These are phyloP conservation scores for Wickerhamomyces ciferrii DNA, from an alignment of 805 yeast genomes.

Conservation along the genomic window DNA sequence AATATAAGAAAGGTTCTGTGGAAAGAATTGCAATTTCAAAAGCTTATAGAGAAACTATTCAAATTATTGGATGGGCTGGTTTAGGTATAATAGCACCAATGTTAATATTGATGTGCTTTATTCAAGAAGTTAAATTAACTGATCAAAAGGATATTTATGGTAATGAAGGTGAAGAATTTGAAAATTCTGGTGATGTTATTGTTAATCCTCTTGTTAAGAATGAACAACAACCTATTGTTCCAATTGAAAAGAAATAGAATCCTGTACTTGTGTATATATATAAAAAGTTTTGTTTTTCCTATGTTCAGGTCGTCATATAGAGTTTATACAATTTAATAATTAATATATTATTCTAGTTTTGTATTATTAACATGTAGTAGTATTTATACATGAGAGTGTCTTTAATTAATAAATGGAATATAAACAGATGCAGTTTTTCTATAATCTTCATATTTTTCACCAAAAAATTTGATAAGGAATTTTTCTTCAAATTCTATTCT, in stretches of 20 bases:
- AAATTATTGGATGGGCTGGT: conserved; percentile 19
- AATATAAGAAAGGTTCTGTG: conserved; percentile 16
- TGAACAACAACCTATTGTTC: too few relatives aligned
- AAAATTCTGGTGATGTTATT: not conserved
- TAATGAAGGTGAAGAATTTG: conserved; percentile 1
- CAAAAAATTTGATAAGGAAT: conserved; percentile 63
- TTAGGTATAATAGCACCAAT: conserved; percentile 16
- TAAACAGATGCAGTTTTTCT: conserved; percentile 42
- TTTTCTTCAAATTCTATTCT: conserved; percentile 73
- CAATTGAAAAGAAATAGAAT: too few relatives aligned
- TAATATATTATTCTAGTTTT: not conserved
- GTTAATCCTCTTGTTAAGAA: too few relatives aligned
- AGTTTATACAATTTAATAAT: not conserved
- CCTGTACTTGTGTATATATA: too few relatives aligned
- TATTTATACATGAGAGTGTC: not conserved
- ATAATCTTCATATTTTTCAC: conserved; percentile 55
- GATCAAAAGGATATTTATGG: conserved; percentile 7
- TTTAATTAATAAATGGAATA: conserved; percentile 54
- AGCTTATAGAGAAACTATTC: conserved; percentile 18
- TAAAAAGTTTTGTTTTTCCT: too few relatives aligned
- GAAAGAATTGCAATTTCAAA: conserved; percentile 14
- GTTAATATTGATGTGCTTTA: conserved; percentile 16
- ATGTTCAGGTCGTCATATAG: too few relatives aligned
- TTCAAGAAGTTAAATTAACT: conserved; percentile 12
- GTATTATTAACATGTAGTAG: too few relatives aligned